phyloP scores from a whole-genome alignment of 2,329 filamentous ascomycete species.

The Erysiphe pulchra region DNA sequence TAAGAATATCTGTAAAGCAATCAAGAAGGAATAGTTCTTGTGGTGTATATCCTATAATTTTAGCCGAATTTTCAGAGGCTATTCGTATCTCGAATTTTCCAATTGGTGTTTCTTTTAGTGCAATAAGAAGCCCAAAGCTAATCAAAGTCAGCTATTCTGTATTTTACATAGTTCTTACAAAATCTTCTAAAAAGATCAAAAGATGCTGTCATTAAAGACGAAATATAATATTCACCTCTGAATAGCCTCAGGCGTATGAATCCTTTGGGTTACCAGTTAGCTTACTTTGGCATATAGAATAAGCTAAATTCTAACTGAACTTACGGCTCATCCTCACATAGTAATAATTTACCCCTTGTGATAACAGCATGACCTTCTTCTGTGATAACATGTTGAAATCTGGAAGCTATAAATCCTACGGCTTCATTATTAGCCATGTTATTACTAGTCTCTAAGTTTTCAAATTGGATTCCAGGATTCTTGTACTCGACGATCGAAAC shows the following conservation, averaged over 20 bases:
- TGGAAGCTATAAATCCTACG: slow-evolving; percentile 8
- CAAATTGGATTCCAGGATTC: too few relatives aligned
- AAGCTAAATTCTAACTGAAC: background rate
- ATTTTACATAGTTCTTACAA: too few relatives aligned
- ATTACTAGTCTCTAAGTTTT: too few relatives aligned
- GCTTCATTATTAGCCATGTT: too few relatives aligned
- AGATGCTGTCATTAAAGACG: too few relatives aligned
- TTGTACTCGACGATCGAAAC: too few relatives aligned
- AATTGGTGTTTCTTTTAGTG: slow-evolving; percentile 42
- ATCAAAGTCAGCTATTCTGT: background rate
- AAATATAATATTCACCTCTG: slow-evolving; percentile 27
- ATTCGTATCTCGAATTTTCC: slow-evolving; percentile 44
- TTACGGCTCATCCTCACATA: slow-evolving; percentile 62
- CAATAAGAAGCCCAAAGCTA: slow-evolving; percentile 42
- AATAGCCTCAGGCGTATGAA: slow-evolving; percentile 60
- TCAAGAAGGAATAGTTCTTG: slow-evolving; percentile 46
- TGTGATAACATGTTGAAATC: slow-evolving; percentile 56
- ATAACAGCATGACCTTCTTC: slow-evolving; percentile 62
- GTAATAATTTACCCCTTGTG: slow-evolving; percentile 48
- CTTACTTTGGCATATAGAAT: too few relatives aligned
- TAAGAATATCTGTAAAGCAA: slow-evolving; percentile 63
- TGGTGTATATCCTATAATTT: slow-evolving; percentile 53
- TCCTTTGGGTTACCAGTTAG: slow-evolving; percentile 14
- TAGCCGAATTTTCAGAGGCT: slow-evolving; percentile 57
- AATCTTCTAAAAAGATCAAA: too few relatives aligned